Conservation (phyloP, 2,329 filamentous ascomycete genomes). For the Aureobasidium sp. region DNA sequence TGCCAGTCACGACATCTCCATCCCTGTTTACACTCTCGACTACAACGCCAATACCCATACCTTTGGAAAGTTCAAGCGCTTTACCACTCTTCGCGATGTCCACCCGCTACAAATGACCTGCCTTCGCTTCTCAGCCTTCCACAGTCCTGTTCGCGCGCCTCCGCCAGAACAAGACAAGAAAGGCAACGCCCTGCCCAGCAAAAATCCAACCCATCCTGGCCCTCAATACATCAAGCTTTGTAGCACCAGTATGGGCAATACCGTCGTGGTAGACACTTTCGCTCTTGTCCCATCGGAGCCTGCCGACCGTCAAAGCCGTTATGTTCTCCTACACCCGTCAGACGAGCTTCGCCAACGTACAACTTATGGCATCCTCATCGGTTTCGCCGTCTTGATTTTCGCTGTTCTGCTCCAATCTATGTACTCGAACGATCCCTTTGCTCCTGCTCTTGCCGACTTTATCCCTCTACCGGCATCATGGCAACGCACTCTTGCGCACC, state of each 20-base stretch:
- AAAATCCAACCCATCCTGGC: slow-evolving; percentile 24
- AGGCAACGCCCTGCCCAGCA: slow-evolving; percentile 19
- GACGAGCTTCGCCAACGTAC: slow-evolving; percentile 48
- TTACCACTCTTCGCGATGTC: slow-evolving; percentile 48
- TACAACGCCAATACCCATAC: slow-evolving; percentile 48
- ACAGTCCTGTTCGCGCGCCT: slow-evolving; percentile 31
- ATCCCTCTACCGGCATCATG: slow-evolving; percentile 52
- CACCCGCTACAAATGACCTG: slow-evolving; percentile 55
- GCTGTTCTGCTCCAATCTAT: slow-evolving; percentile 54
- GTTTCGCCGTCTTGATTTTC: slow-evolving; percentile 57
- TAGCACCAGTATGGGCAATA: slow-evolving; percentile 73
- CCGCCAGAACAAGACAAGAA: slow-evolving; percentile 23
- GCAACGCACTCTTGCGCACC: slow-evolving; percentile 29
- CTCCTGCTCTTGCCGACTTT: slow-evolving; percentile 50
- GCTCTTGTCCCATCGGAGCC: slow-evolving; percentile 51
- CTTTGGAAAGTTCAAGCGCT: slow-evolving; percentile 43
- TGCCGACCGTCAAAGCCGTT: slow-evolving; percentile 50
- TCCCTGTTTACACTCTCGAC: slow-evolving; percentile 71
- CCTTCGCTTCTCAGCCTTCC: slow-evolving; percentile 40
- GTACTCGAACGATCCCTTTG: slow-evolving; percentile 49
- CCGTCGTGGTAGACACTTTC: slow-evolving; percentile 71
- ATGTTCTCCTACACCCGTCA: slow-evolving; percentile 57
- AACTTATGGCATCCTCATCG: slow-evolving; percentile 49
- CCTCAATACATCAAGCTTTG: slow-evolving; percentile 67
- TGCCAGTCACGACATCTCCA: slow-evolving; percentile 70